These are phyloP conservation scores for Dactylellina cionopaga DNA, from an alignment of 2,329 filamentous ascomycete genomes.

Conservation along the genomic window DNA sequence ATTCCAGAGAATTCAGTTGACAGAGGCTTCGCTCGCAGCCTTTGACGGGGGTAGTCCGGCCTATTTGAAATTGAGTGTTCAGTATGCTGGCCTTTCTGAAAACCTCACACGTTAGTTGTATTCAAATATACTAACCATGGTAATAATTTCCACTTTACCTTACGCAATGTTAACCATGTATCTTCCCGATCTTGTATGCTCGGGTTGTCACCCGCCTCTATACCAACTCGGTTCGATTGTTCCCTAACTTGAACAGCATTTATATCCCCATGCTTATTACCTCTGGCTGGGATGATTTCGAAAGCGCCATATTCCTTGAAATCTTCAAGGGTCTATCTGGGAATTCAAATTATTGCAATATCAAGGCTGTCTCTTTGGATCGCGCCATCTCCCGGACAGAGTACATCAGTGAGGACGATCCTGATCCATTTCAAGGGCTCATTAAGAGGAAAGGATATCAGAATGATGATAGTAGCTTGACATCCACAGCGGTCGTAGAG, in stretches of 20 bases:
- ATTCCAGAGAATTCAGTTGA: neutral
- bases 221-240: neutral
- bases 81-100: neutral
- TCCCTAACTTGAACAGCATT: neutral
- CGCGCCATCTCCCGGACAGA: too few species aligned
- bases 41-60: neutral
- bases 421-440: too few species aligned
- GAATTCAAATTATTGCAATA: too few species aligned
- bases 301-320: neutral
- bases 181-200: neutral
- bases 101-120: neutral
- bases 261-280: neutral
- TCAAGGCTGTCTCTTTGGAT: too few species aligned
- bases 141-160: neutral
- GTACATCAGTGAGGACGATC: too few species aligned
- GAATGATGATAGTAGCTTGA: neutral
- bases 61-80: neutral
- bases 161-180: neutral
- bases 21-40: neutral
- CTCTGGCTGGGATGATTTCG: neutral
- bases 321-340: neutral
- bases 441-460: too few species aligned
- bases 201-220: neutral
- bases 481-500: neutral
- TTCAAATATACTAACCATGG: neutral